Base-by-base conservation (phyloP, 2,329 filamentous ascomycete genomes). In the Coniochaeta sp. region DNA sequence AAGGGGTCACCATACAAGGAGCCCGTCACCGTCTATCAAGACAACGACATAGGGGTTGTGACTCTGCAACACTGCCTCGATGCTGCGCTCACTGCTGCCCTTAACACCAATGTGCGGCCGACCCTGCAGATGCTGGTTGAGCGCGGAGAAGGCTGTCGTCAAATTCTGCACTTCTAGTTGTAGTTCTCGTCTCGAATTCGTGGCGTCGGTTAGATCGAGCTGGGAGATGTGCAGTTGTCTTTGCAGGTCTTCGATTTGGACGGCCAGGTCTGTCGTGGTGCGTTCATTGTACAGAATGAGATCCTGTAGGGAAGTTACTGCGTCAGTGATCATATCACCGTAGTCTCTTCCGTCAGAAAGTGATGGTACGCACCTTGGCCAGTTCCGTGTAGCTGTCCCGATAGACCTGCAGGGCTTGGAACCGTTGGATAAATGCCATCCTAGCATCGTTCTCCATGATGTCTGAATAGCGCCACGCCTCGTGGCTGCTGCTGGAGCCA, bases 1-100 rank as follows among this genome's bases (percentile, higher is more conserved):
- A n/a, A n/a, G 49, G 32, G 49, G 60, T 61, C 18, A 18, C 57
- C 72, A 63, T 61, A 85, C 82, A 63, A 84, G 68, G 53, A 84
- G 71, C 42, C 80, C 79, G 63, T 86, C 77, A 32, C 82, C 83
- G 62, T 86, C 83, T 58, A 86, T 77, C 57, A 85, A 62, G 33
- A 83, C 73, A 56, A 80, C 65, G 59, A 84, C 71, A 63, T 86
- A 86, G 35, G 77, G 72, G 64, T 83, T 83, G 48, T 68, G 71
- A 53, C 71, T 74, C 76, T 82, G 58, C 47, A 55, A 49, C 20
- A 53, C 51, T 55, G 52, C 62, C 58, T 56, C 49, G 48, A 52
- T 45, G n/a, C 55, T 46, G 52, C 55, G 53, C 10, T 51, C 30
- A 55, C 55, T 51, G 51, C 52, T 49, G 26, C 33, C 14, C 38